Base-by-base conservation (phyloP, 2,329 filamentous ascomycete species). In the Aureobasidium lini region DNA sequence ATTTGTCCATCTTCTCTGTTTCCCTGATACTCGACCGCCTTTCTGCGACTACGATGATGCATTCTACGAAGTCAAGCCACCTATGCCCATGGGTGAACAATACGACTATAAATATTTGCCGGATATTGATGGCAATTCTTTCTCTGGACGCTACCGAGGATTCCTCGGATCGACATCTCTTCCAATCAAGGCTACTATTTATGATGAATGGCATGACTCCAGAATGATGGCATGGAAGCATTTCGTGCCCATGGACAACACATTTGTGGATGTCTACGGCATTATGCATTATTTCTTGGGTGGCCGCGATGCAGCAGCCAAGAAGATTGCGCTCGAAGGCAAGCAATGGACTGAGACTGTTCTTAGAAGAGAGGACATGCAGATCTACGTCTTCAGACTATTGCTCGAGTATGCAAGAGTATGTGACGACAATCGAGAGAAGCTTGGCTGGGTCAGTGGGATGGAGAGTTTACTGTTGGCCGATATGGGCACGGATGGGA, bases 211-310 rank as follows among this genome's bases (percentile, higher is more conserved):
- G 89, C 89, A 92, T 67, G 88, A 92, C 69, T 77, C 64, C 66
- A 77, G 69, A 65, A 76, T 93, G 1, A 76, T 90, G 2, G 80
- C 87, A 0, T 94, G 89, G 89, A 84, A 84, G 66, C 89, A 94
- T 71, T 93, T 89, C 66, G 85, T 91, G 1, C 89, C 89, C 15
- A 85, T 93, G 81, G 87, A 91, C 68, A 88, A 83, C 67, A 81
- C 84, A 1, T 91, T 86, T 66, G 75, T 81, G 37, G 89, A 92
- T 65, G 80, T 88, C 66, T 91, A 85, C 62, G 84, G 82, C 44
- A 84, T 90, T 59, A 79, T 90, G 78, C 83, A 87, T 60, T 92
- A 89, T 67, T 90, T 92, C 66, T 68, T 89, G 4, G 86, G 86
- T 3, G 71, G 70, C 0, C 74, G 73, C 48, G 87, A 90, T 66